Conservation (phyloP, 495 filamentous ascomycete species). For the Pseudevernia furfuracea region DNA sequence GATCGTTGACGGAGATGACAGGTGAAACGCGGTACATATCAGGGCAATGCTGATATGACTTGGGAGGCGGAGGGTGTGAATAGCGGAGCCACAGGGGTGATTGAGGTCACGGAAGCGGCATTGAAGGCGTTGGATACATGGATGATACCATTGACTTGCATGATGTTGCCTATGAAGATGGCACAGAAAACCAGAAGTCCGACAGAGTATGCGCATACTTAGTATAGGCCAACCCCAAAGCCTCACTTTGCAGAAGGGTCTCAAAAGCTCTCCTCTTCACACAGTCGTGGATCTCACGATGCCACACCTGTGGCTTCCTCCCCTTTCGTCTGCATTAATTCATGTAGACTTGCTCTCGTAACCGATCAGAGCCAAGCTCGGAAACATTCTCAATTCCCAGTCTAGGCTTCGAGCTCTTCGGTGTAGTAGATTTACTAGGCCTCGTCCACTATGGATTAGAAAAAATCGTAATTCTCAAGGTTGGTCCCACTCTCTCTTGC, state of each 20-base stretch:
- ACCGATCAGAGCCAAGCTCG: neutral
- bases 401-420: neutral
- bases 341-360: neutral
- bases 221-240: neutral
- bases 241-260: neutral
- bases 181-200: neutral
- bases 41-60: neutral
- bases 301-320: neutral
- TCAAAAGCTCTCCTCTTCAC: neutral
- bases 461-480: neutral
- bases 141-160: neutral
- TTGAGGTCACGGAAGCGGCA: neutral
- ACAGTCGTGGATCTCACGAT: neutral
- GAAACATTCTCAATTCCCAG: neutral
- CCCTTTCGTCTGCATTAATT: neutral
- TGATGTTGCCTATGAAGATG: neutral
- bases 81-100: neutral
- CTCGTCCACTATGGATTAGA: neutral
- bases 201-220: neutral
- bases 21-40: neutral
- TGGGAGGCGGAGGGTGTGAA: neutral
- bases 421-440: neutral
- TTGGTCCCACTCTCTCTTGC: neutral
- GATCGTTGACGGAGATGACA: slow-evolving; percentile 4
- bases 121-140: neutral